phyloP scores from a whole-genome alignment of 1,284 basidiomycete genomes.

The Meira nashicola region DNA sequence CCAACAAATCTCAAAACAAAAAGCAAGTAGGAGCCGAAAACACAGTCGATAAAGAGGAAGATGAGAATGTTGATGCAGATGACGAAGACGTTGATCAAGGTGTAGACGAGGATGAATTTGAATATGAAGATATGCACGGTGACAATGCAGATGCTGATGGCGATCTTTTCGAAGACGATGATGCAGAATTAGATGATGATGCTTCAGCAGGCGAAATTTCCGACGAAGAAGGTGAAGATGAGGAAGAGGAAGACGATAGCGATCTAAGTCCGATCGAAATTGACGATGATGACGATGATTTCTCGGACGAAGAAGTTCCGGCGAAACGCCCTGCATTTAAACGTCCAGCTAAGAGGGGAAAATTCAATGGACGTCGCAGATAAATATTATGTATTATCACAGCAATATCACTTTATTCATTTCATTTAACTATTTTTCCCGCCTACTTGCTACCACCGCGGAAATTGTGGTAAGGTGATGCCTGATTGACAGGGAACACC shows the following conservation, averaged over 20 bases:
- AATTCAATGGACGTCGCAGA: not conserved
- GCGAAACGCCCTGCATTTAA: not conserved
- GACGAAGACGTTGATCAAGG: slow-evolving; percentile 18
- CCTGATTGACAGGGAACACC: slow-evolving; percentile 46
- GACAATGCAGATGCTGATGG: slow-evolving; percentile 6
- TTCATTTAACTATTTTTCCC: not conserved
- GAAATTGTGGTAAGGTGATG: slow-evolving; percentile 35
- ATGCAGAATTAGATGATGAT: slow-evolving; percentile 17
- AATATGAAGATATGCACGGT: slow-evolving; percentile 31
- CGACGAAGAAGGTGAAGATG: slow-evolving; percentile 8
- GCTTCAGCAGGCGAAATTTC: slow-evolving; percentile 7
- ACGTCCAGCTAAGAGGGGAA: not conserved
- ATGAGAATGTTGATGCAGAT: not conserved
- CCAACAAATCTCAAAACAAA: slow-evolving; percentile 10
- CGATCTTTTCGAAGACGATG: slow-evolving; percentile 30
- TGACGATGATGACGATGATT: slow-evolving; percentile 10
- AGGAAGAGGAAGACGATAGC: slow-evolving; percentile 17
- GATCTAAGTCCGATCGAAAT: slow-evolving; percentile 14
- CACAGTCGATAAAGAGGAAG: not conserved
- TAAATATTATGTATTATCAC: slow-evolving; percentile 2
- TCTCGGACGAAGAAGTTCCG: slow-evolving; percentile 6
- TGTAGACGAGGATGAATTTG: slow-evolving; percentile 41
- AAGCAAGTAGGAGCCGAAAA: not conserved
- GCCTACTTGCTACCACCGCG: not conserved
- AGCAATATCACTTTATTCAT: not conserved